Conservation (phyloP, 306 rosid genomes). For the Trichosanthes truncata region DNA sequence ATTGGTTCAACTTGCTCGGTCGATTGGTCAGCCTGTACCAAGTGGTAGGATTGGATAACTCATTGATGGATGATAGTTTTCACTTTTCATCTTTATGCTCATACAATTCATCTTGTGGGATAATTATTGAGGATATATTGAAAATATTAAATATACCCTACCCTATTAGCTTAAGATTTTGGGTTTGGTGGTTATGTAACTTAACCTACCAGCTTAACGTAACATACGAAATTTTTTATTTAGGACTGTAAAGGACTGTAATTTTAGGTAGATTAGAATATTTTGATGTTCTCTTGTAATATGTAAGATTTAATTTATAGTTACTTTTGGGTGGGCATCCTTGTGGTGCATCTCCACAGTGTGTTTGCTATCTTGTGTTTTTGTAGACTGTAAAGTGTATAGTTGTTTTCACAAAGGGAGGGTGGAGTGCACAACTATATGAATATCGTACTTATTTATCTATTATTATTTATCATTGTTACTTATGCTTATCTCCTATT, state of each 20-base stretch:
- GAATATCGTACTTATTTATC: background rate
- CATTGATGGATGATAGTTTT: constrained; percentile 6
- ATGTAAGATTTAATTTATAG: background rate
- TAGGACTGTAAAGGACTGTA: background rate
- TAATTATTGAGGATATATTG: background rate
- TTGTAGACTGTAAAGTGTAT: background rate
- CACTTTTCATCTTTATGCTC: constrained; percentile 8
- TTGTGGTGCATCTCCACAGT: background rate
- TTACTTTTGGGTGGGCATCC: background rate
- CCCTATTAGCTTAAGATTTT: background rate
- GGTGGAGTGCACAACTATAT: background rate
- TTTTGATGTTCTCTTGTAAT: background rate
- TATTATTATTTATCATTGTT: constrained; percentile 1
- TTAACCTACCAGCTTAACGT: background rate
- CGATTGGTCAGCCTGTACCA: constrained; percentile 37
- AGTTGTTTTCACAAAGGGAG: background rate
- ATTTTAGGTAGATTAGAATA: background rate
- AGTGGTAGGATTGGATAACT: constrained; percentile 37
- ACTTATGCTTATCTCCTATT: constrained; percentile 8
- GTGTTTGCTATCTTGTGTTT: background rate
- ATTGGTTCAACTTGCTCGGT: constrained; percentile 64
- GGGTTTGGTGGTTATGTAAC: background rate
- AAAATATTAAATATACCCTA: background rate
- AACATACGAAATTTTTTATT: background rate
- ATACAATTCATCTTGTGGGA: background rate